A percentile compares a stretch with the other conserved stretches of the same genome.
Conservation (phyloP, 2,329 filamentous ascomycete species). For the Sporothrix luriei region DNA sequence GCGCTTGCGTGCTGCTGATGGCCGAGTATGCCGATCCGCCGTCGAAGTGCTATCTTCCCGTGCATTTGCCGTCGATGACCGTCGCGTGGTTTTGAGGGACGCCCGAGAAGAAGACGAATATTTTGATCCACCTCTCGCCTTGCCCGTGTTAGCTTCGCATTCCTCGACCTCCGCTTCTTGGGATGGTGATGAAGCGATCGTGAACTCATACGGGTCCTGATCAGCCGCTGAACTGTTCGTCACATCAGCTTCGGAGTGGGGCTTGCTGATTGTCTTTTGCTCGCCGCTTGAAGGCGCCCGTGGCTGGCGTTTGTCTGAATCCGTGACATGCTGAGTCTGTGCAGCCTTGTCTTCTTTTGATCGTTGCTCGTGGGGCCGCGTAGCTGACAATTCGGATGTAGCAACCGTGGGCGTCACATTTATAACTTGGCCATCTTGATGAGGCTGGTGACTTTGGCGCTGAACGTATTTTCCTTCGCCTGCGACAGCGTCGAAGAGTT, state of each 20-base stretch:
- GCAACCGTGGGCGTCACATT: background rate
- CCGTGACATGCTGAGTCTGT: constrained; percentile 38
- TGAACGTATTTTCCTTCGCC: constrained; percentile 60
- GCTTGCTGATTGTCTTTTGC: background rate
- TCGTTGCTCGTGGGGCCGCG: background rate
- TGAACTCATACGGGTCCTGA: constrained; percentile 60
- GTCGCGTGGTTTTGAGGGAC: constrained; percentile 27
- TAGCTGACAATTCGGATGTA: background rate
- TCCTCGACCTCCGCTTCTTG: constrained; percentile 27
- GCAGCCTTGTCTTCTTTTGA: background rate
- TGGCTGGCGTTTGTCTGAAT: constrained; percentile 35
- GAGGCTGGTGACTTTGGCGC: constrained; percentile 32
- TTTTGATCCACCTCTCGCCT: background rate
- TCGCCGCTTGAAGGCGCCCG: background rate
- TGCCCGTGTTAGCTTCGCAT: constrained; percentile 4
- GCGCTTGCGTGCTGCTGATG: constrained; percentile 45
- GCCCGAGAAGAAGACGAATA: background rate
- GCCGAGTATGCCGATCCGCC: constrained; percentile 35
- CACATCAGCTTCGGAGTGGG: background rate
- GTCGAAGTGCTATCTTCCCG: constrained; percentile 15
- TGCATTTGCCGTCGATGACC: constrained; percentile 23
- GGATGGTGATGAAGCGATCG: constrained; percentile 49
- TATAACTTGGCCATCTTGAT: constrained; percentile 1
- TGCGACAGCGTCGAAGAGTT: constrained; percentile 72
- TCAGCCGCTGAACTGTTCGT: background rate